phyloP scores from a whole-genome alignment of 768 basidiomycete genomes.

The Lactarius indigo region DNA sequence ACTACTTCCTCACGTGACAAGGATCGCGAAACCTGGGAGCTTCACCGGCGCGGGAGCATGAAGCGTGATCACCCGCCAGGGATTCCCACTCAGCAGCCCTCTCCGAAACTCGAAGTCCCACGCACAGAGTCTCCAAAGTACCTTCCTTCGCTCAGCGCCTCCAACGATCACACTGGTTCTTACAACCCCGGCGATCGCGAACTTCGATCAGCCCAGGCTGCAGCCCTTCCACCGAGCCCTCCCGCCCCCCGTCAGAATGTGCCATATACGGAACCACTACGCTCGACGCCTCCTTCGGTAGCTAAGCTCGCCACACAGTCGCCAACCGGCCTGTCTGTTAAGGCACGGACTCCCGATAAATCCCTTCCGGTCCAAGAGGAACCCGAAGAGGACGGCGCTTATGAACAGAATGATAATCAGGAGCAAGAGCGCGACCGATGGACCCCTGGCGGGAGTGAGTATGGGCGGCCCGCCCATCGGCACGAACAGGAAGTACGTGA shows the following conservation, averaged over 20 bases:
- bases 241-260: conserved; percentile 16
- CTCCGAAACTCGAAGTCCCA: conserved; percentile 16
- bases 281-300: conserved; percentile 20
- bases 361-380: conserved; percentile 27
- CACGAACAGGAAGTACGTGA: conserved; percentile 23
- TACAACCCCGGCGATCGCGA: conserved; percentile 24
- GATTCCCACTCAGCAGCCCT: conserved; percentile 14
- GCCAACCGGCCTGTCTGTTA: conserved; percentile 18
- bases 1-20: conserved; percentile 12
- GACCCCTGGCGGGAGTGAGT: conserved; percentile 18
- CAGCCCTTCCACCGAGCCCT: conserved; percentile 20
- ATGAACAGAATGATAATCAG: conserved; percentile 9
- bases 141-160: conserved; percentile 20
- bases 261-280: conserved; percentile 18
- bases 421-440: conserved; percentile 21
- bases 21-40: conserved; percentile 18
- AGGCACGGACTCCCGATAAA: conserved; percentile 26
- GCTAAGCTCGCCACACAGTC: conserved; percentile 17
- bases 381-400: conserved; percentile 20
- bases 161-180: conserved; percentile 14
- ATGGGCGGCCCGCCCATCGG: conserved; percentile 15
- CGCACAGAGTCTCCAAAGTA: conserved; percentile 22
- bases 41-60: conserved; percentile 22
- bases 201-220: conserved; percentile 15
- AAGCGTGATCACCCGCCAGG: conserved; percentile 15